Evolutionary conservation across 495 filamentous ascomycete genomes (phyloP).

Genomic region (Usnea hakonensis): DNA sequence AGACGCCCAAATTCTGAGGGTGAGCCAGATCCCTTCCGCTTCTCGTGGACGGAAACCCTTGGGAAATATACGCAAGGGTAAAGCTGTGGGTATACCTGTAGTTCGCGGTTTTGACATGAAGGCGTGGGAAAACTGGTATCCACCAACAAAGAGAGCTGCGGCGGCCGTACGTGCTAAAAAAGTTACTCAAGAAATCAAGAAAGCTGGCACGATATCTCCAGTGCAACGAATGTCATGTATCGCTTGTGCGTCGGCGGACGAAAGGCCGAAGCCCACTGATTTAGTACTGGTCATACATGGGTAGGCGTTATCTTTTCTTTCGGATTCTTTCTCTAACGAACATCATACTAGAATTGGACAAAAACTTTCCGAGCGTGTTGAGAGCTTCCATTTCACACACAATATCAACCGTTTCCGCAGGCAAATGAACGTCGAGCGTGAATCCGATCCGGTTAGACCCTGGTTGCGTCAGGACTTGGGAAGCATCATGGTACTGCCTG

Average conservation of each 20-base stretch:
- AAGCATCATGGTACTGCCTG: constrained; percentile 64
- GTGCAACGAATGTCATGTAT: constrained; percentile 34
- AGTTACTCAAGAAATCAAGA: constrained; percentile 17
- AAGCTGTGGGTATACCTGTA: constrained; percentile 75
- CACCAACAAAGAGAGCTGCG: constrained; percentile 42
- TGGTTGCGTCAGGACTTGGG: constrained; percentile 64
- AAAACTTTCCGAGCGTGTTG: constrained; percentile 89
- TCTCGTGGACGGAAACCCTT: constrained; percentile 73
- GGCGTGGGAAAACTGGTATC: constrained; percentile 69
- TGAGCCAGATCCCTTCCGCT: constrained; percentile 68
- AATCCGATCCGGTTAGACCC: constrained; percentile 60
- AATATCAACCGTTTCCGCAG: constrained; percentile 87
- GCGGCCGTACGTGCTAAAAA: constrained; percentile 15
- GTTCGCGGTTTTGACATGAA: constrained; percentile 76
- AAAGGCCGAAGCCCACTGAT: constrained; percentile 71
- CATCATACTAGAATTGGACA: constrained; percentile 58
- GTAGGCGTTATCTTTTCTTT: background rate
- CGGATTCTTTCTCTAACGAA: background rate
- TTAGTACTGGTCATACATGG: constrained; percentile 83
- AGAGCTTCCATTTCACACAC: constrained; percentile 95
- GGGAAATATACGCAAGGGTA: constrained; percentile 74
- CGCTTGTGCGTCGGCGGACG: constrained; percentile 49
- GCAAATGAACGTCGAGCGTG: constrained; percentile 75
- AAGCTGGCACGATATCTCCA: constrained; percentile 14
- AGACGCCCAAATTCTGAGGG: constrained; percentile 72